phyloP scores from a whole-genome alignment of 768 basidiomycete genomes.

The Lactarius tabidus region DNA sequence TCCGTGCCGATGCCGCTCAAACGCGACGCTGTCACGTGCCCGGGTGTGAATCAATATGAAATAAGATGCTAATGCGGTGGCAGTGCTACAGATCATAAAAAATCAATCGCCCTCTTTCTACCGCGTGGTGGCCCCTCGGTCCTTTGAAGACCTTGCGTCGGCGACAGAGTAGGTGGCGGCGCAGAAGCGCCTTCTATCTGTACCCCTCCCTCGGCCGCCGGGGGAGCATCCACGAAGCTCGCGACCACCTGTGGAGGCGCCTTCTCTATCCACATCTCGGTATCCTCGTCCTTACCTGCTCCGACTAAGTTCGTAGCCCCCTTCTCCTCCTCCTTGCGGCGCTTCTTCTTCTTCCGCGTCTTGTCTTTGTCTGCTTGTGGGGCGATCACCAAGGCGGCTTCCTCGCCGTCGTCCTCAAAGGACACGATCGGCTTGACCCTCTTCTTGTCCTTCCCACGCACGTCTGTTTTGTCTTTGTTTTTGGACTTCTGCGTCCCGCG shows the following conservation, averaged over 20 bases:
- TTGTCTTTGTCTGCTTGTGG: slow-evolving; percentile 31
- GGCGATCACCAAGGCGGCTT: slow-evolving; percentile 31
- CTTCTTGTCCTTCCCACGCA: slow-evolving; percentile 45
- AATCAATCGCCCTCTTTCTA: slow-evolving; percentile 30
- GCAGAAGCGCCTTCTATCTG: not conserved
- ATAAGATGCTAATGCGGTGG: not conserved
- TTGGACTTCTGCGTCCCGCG: slow-evolving; percentile 35
- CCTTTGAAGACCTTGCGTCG: not conserved
- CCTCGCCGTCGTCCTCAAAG: slow-evolving; percentile 73
- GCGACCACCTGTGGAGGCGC: slow-evolving; percentile 49
- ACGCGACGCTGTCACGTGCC: not conserved
- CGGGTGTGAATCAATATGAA: not conserved
- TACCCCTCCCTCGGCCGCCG: not conserved
- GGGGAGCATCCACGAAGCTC: slow-evolving; percentile 26
- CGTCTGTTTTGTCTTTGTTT: slow-evolving; percentile 10
- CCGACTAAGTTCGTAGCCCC: slow-evolving; percentile 32
- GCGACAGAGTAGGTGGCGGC: not conserved
- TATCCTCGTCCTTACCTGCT: slow-evolving; percentile 39
- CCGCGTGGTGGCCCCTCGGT: slow-evolving; percentile 25
- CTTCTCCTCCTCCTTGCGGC: slow-evolving; percentile 33
- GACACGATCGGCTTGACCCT: slow-evolving; percentile 59
- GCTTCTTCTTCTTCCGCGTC: slow-evolving; percentile 40
- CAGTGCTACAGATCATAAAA: slow-evolving; percentile 23
- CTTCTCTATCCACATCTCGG: slow-evolving; percentile 64
- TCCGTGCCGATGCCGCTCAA: not conserved